These are phyloP conservation scores for Knoxdaviesia capensis DNA, from an alignment of 2,329 filamentous ascomycete species.

Conservation along the genomic window DNA sequence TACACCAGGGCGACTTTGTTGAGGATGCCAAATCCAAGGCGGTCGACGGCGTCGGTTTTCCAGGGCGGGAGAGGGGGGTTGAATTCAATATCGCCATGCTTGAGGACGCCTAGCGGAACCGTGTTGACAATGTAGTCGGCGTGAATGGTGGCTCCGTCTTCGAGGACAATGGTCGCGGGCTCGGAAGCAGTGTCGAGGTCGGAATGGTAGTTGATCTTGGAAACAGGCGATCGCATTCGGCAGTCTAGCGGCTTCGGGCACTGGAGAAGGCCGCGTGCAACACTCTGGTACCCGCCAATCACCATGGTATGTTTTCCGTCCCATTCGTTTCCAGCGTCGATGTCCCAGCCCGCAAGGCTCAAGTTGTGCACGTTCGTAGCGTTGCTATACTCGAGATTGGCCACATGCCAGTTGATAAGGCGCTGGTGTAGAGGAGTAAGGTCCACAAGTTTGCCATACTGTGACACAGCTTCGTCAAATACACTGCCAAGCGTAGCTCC, in stretches of 20 bases:
- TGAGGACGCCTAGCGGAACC: slow-evolving; percentile 76
- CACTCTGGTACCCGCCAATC: slow-evolving; percentile 79
- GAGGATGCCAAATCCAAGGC: slow-evolving; percentile 79
- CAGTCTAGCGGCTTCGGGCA: slow-evolving; percentile 62
- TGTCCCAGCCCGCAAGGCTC: slow-evolving; percentile 84
- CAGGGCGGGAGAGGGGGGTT: slow-evolving; percentile 75
- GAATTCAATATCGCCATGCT: slow-evolving; percentile 65
- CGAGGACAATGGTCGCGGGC: slow-evolving; percentile 47
- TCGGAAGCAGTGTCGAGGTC: slow-evolving; percentile 26
- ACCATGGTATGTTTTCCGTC: slow-evolving; percentile 89
- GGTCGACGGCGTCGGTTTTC: slow-evolving; percentile 62
- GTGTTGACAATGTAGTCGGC: slow-evolving; percentile 89
- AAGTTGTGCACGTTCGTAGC: slow-evolving; percentile 72
- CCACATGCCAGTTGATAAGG: slow-evolving; percentile 93
- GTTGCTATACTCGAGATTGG: slow-evolving; percentile 95
- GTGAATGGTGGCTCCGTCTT: slow-evolving; percentile 54
- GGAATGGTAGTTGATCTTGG: slow-evolving; percentile 38
- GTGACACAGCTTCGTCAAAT: slow-evolving; percentile 74
- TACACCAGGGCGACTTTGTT: slow-evolving; percentile 95
- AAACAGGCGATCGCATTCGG: slow-evolving; percentile 51
- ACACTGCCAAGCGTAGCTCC: slow-evolving; percentile 71
- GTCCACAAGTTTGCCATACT: slow-evolving; percentile 70
- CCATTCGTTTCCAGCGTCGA: slow-evolving; percentile 95
- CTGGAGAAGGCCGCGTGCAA: slow-evolving; percentile 70
- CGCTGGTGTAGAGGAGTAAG: slow-evolving; percentile 73